Evolutionary conservation across 2,329 filamentous ascomycete species (phyloP), one percentile per base, ranked within the genome.

Genomic region (Fonsecaea pugnacius): DNA sequence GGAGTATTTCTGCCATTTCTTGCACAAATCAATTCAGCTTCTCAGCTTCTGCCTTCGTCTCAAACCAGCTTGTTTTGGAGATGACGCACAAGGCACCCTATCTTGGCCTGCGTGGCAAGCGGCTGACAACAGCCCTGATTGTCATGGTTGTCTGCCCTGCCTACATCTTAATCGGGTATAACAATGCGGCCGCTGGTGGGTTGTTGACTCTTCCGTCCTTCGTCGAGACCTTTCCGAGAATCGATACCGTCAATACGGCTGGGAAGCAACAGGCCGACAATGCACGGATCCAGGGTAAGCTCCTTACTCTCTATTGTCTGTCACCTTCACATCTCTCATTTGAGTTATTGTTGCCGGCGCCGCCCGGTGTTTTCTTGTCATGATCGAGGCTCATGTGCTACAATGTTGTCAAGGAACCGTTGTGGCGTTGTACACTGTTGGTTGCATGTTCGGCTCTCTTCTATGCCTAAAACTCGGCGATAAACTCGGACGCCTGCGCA

Each of bases 151-250:
- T 53, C 27, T 35, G 27, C 16, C 51, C 51, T 3, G 51, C 51
- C 27, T 53, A 33, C 7, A 35, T 53, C 12, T 12, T 53, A 7
- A 33, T 75, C 61, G 75, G 75, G 24, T 78, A 77, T 67, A 75
- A 77, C 64, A 75, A 78, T 59, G 75, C 89, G 73, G 88, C 91
- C 9, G 92, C 91, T 83, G 90, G 88, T 52, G 88, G 88, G 62
- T 86, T 94, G 68, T 79, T 94, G 62, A 91, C 89, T 2, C 83
- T 93, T 71, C 77, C 83, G 21, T 82, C 82, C 9, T 91, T 90
- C 70, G 78, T 86, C 1, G 70, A 75, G 1, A 75, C 78, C 16
- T 87, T 87, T 68, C 85, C 51, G 27, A 8, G 51, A 16, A 53
- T 53, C 12, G 51, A 53, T 16, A 53, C 51, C n/a, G 51, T 53